phyloP scores from a whole-genome alignment of 202 grass and related monocot genomes.

The Carex sylvatica region DNA sequence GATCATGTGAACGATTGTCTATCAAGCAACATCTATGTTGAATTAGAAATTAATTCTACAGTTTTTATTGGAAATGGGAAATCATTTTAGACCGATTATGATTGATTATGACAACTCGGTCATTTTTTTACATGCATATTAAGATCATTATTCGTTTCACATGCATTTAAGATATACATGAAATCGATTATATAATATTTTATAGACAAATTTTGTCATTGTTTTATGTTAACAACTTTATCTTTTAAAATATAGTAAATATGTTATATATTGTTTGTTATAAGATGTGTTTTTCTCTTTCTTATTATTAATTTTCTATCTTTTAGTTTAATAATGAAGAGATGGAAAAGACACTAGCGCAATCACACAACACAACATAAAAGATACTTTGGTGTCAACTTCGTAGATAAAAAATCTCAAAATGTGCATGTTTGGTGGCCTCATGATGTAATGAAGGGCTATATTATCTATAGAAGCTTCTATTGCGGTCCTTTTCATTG shows the following conservation, averaged over 20 bases:
- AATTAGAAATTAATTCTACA: not conserved
- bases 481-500: constrained; percentile 17
- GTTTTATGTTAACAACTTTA: no score
- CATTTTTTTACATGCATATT: not conserved
- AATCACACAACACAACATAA: not conserved
- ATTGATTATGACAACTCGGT: not conserved
- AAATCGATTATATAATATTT: no score
- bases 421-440: constrained; percentile 7
- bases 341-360: not conserved
- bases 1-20: not conserved
- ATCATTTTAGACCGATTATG: not conserved
- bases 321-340: not conserved
- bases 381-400: not conserved
- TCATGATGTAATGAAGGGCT: constrained; percentile 19
- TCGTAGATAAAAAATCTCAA: not conserved
- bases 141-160: not conserved
- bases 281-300: not conserved
- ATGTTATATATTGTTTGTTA: no score
- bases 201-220: no score
- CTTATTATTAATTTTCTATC: no score
- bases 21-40: not conserved
- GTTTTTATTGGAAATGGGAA: not conserved
- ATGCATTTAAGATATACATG: not conserved
- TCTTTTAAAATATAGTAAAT: no score
- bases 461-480: constrained; percentile 24